These are phyloP conservation scores for Hypericum perforatum DNA, from an alignment of 345 rosid species.

Conservation along the genomic window DNA sequence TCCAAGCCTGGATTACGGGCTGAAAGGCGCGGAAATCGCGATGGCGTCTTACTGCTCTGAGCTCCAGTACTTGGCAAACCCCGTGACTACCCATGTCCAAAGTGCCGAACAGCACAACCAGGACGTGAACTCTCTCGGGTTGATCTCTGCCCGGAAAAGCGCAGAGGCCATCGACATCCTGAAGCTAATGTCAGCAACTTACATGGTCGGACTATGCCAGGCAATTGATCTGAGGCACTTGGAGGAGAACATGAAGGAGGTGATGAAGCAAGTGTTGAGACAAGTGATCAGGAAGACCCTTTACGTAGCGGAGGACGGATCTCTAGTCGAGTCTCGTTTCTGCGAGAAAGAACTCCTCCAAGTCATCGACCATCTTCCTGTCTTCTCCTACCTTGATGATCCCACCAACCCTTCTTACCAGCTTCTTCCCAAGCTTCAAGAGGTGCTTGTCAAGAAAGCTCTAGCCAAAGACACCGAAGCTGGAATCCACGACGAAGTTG, in stretches of 20 bases:
- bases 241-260: conserved; percentile 40
- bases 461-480: conserved; percentile 16
- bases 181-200: conserved; percentile 41
- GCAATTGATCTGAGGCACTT: conserved; percentile 39
- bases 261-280: conserved; percentile 19
- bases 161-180: conserved; percentile 40
- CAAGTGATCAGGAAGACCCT: conserved; percentile 30
- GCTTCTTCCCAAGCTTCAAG: conserved; percentile 29
- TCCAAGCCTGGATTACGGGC: conserved; percentile 46
- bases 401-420: conserved; percentile 32
- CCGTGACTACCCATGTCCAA: conserved; percentile 40
- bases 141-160: conserved; percentile 39
- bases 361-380: conserved; percentile 31
- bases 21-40: conserved; percentile 45
- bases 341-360: conserved; percentile 36
- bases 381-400: conserved; percentile 40
- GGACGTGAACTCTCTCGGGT: conserved; percentile 41
- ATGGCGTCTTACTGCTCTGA: conserved; percentile 48
- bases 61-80: conserved; percentile 46
- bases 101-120: conserved; percentile 51
- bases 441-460: conserved; percentile 26
- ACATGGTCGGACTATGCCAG: conserved; percentile 42
- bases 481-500: conserved; percentile 11
- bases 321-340: conserved; percentile 34
- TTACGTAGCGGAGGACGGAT: conserved; percentile 33